Evolutionary conservation across 176 grass and related monocot genomes (phyloP).

Genomic region (Bothriochloa decipiens): DNA sequence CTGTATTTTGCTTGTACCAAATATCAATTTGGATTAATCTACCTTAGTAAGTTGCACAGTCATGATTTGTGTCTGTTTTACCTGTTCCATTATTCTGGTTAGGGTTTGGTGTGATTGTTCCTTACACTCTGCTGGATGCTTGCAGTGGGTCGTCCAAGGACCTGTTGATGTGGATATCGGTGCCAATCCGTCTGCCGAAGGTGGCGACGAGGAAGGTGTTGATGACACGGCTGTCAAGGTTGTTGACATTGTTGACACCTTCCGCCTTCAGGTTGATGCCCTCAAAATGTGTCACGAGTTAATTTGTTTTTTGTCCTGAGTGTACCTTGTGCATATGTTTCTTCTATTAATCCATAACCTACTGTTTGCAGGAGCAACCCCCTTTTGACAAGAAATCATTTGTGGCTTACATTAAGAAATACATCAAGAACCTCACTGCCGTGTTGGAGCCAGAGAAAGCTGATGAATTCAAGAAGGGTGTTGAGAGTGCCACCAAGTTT

Average conservation of each 20-base stretch:
- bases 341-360: neutral
- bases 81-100: no score
- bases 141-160: slow-evolving; percentile 88
- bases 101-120: neutral
- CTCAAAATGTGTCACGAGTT: neutral
- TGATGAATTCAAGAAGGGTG: slow-evolving; percentile 70
- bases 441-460: slow-evolving; percentile 55
- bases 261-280: slow-evolving; percentile 73
- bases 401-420: slow-evolving; percentile 73
- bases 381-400: slow-evolving; percentile 84
- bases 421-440: slow-evolving; percentile 65
- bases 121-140: neutral
- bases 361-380: slow-evolving; percentile 75
- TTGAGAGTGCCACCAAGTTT: slow-evolving; percentile 79
- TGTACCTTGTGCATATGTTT: neutral
- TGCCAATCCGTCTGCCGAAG: slow-evolving; percentile 91
- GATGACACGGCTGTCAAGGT: slow-evolving; percentile 70
- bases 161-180: slow-evolving; percentile 79
- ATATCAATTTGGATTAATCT: no score
- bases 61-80: neutral
- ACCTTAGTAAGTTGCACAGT: no score
- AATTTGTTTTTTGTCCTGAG: no score
- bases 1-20: no score
- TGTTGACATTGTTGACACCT: slow-evolving; percentile 93
- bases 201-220: slow-evolving; percentile 76